Evolutionary conservation across 1,284 basidiomycete species (phyloP).

Genomic region (Somion occarium): DNA sequence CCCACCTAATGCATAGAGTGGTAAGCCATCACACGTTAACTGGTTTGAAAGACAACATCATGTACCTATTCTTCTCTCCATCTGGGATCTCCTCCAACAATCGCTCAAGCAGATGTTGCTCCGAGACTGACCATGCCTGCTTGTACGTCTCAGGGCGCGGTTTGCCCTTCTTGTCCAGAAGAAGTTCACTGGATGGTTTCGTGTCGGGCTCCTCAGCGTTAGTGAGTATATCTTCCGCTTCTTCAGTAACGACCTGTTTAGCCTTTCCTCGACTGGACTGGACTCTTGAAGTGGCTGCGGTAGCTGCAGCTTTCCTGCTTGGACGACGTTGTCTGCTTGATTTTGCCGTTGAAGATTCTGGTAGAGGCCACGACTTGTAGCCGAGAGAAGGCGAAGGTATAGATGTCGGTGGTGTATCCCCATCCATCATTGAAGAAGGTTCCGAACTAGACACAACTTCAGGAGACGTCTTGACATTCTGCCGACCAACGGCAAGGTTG

Average conservation of each 20-base stretch:
- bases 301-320: slow-evolving; percentile 5
- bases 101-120: slow-evolving; percentile 70
- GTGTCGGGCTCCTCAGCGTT: slow-evolving; percentile 4
- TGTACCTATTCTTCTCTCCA: slow-evolving; percentile 68
- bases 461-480: neutral
- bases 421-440: slow-evolving; percentile 8
- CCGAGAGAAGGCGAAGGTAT: slow-evolving; percentile 6
- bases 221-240: slow-evolving; percentile 9
- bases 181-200: slow-evolving; percentile 15
- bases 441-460: neutral
- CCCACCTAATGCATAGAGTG: slow-evolving; percentile 46
- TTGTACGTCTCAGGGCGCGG: slow-evolving; percentile 69
- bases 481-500: neutral
- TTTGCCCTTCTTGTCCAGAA: slow-evolving; percentile 23
- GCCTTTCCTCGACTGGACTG: slow-evolving; percentile 2
- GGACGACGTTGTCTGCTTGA: slow-evolving; percentile 5
- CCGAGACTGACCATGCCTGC: slow-evolving; percentile 66
- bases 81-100: slow-evolving; percentile 70
- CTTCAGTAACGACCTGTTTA: neutral
- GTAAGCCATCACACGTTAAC: neutral
- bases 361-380: slow-evolving; percentile 1
- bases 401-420: slow-evolving; percentile 18
- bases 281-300: neutral
- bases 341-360: neutral
- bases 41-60: slow-evolving; percentile 8